Base-by-base conservation (phyloP, 768 basidiomycete species). In the Omphalotus guepiniiformis region DNA sequence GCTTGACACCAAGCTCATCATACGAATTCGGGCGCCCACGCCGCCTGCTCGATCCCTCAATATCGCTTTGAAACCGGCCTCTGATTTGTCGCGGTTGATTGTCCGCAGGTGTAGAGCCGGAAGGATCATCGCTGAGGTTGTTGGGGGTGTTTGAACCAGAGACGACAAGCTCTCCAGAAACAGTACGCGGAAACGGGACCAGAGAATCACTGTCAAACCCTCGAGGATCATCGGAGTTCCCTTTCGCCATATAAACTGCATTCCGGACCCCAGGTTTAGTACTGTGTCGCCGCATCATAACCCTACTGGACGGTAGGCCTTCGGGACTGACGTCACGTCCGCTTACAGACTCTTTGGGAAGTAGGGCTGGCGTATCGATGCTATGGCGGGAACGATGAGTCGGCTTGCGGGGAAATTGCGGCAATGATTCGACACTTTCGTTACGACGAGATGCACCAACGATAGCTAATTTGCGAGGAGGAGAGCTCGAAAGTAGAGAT, bases 31-130 rank as follows among this genome's bases (percentile, higher is more conserved):
- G 85, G 32, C 84, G 71, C 13, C 73, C 73, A 26, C 78, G 74
- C 46, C 78, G 68, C 47, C 78, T 69, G 45, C 69, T 78, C 3
- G 72, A 62, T 7, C 80, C 80, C 55, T 85, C 85, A 45, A 85
- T 67, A 54, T 89, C 87, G 57, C 82, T 87, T 59, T 85, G 82
- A 67, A 88, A 85, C 26, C 86, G 78, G 15, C 81, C 79, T 18
- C 87, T 77, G 34, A 71, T 73, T 21, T 63, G 56, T 13, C 74
- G 70, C 21, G 68, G 71, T 44, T 63, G 66, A 35, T 76, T 70
- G 45, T 56, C 51, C 19, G 52, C 53, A 46, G 51, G 54, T 8
- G 28, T 27, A 4, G 39, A 36, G 9, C 25, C 39, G 22, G 59
- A 59, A 6, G 62, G 61, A n/a, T 63, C 65, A 39, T 64, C 63